Evolutionary conservation across 2,329 filamentous ascomycete genomes (phyloP).

Genomic region (Trichoderma koningiopsis): DNA sequence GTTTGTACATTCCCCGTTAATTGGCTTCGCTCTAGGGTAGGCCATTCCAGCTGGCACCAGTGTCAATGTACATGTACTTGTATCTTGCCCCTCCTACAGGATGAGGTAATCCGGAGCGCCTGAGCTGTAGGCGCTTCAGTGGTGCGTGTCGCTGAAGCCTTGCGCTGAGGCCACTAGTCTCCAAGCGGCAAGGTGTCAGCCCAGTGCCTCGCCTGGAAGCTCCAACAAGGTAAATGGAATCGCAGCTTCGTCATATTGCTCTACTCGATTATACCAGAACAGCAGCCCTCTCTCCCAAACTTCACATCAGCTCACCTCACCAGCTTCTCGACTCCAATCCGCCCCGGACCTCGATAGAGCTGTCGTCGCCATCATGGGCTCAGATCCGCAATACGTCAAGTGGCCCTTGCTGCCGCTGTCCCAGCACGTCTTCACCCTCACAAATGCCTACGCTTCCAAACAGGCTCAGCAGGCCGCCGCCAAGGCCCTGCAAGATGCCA

Average conservation of each 20-base stretch:
- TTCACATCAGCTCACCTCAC: neutral
- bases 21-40: conserved; percentile 5
- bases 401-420: conserved; percentile 80
- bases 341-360: neutral
- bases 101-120: conserved; percentile 11
- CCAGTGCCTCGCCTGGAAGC: conserved; percentile 23
- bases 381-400: conserved; percentile 83
- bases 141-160: conserved; percentile 29
- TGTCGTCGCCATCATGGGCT: conserved; percentile 60
- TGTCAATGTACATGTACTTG: no score
- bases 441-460: conserved; percentile 72
- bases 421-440: conserved; percentile 85
- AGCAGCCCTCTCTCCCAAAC: neutral
- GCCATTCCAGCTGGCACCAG: neutral
- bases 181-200: conserved; percentile 9
- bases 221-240: conserved; percentile 8
- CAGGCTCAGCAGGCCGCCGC: conserved; percentile 68
- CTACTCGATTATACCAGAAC: neutral
- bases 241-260: conserved; percentile 23
- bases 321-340: neutral
- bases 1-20: neutral
- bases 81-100: neutral
- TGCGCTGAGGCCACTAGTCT: conserved; percentile 24
- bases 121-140: neutral
- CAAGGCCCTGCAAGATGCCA: conserved; percentile 78